Evolutionary conservation across 2,329 filamentous ascomycete species (phyloP).

Genomic region (Pseudopithomyces maydicus): DNA sequence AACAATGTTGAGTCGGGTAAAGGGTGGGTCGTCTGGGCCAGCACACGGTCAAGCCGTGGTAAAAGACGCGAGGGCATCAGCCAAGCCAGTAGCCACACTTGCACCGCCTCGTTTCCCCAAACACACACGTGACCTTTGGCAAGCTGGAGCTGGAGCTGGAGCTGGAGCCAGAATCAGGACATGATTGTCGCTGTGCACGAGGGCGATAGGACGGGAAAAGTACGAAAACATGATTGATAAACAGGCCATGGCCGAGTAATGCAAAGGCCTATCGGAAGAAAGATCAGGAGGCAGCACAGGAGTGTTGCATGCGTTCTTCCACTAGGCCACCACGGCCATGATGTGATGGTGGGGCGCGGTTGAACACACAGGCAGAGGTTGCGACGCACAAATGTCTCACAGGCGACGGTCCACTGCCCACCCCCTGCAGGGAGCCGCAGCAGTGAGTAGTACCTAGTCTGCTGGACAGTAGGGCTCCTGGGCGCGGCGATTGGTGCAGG

Average conservation of each 20-base stretch:
- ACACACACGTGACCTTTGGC: too few relatives aligned
- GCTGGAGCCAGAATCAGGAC: too few relatives aligned
- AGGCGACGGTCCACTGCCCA: conserved; percentile 8
- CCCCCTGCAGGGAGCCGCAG: conserved; percentile 31
- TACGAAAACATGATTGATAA: too few relatives aligned
- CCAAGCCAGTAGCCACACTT: conserved; percentile 6
- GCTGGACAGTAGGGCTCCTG: conserved; percentile 13
- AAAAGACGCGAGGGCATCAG: background rate
- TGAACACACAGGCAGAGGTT: background rate
- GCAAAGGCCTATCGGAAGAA: background rate
- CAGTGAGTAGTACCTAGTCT: conserved; percentile 26
- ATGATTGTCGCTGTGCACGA: too few relatives aligned
- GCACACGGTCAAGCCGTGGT: too few relatives aligned
- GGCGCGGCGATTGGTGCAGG: conserved; percentile 30
- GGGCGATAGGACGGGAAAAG: background rate
- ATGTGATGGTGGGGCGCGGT: background rate
- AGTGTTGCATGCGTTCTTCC: background rate
- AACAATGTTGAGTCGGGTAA: too few relatives aligned
- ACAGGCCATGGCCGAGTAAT: background rate
- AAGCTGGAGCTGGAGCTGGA: too few relatives aligned
- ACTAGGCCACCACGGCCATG: background rate
- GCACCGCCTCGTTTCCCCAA: background rate
- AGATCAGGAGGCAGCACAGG: background rate
- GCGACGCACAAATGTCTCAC: conserved; percentile 21
- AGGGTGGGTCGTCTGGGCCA: too few relatives aligned